Base-by-base conservation (phyloP, 78 protist species). In the Protostelium mycophagum region DNA sequence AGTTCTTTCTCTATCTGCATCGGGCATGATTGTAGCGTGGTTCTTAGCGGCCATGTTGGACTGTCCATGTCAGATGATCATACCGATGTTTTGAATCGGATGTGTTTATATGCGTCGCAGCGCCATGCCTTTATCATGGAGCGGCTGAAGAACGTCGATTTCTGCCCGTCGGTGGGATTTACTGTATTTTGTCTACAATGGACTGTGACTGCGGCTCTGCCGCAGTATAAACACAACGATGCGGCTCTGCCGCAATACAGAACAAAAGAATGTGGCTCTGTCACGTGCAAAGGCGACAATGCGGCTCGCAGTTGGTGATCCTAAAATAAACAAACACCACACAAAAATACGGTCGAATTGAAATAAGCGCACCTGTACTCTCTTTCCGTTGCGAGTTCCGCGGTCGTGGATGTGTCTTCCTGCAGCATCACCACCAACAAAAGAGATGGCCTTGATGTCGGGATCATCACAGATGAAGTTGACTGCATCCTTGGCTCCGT, bases 41-140 rank as follows among this genome's bases (percentile, higher is more conserved):
- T 99, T 99, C 97, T 98, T 98, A 38, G 99, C 99, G 10, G 98
- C 99, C 95, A 96, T 90, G 96, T 98, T 98, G 89, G 98, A 73
- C 90, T 97, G n/a, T n/a, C n/a, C n/a, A n/a, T n/a, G n/a, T n/a
- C n/a, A n/a, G n/a, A n/a, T n/a, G n/a, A n/a, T n/a, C n/a, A 96
- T 37, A 93, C 93, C 35, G 36, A 28, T 5, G 38, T 31, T 1
- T 10, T 28, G 38, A 84, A 5, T 9, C 35, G 34, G n/a, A n/a
- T n/a, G n/a, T n/a, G n/a, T n/a, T n/a, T n/a, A n/a, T n/a, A n/a
- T n/a, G n/a, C n/a, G n/a, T n/a, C n/a, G n/a, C n/a, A n/a, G n/a
- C n/a, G n/a, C n/a, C n/a, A n/a, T n/a, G n/a, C n/a, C n/a, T n/a
- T n/a, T n/a, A n/a, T n/a, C n/a, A n/a, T n/a, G n/a, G n/a, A n/a